Base-by-base conservation (phyloP, 352 stramenopile species). In the Globisporangium megalacanthum region DNA sequence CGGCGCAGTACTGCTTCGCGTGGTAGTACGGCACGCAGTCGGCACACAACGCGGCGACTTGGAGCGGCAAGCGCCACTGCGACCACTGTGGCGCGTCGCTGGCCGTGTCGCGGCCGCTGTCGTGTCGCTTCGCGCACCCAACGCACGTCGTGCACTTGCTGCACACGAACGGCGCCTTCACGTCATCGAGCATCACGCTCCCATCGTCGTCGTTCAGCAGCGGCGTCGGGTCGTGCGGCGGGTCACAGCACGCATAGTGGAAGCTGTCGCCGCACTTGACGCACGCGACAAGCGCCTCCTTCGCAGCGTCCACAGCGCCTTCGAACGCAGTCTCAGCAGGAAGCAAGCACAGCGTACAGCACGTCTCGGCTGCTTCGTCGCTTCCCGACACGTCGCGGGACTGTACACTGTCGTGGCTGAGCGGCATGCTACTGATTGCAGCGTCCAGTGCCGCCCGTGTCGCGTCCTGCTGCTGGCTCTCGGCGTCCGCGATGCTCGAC, bases 201-300 rank as follows among this genome's bases (percentile, higher is more conserved):
- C 72, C 69, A 42, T 90, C 72, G 17, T 89, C 79, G 44, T 69
- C 63, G 10, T 72, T 84, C 14, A 86, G 46, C 11, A 92, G 60
- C 11, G 81, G 79, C 17, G 81, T 78, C 6, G 64, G 61, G 5
- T 80, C 70, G 58, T 90, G 68, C 6, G 86, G 86, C 4, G 83
- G 84, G 56, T 93, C 82, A 47, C 82, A 91, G 50, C 86, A 95
- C n/a, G 75, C 82, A 1, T 58, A 46, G 61, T 95, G 86, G 31
- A 83, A 94, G 1, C 60, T 54, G 11, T 63, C 57, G 6, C 68
- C 29, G 51, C 86, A 95, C 29, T 78, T 75, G 9, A 65, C 54
- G 36, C 86, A 95, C 29, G 59, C 51, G 15, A 92, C 64, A 25
- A 94, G 60, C 17, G 75, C 65, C 48, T 86, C 74, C 8, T 46